Evolutionary conservation across 352 stramenopile species (phyloP).

Genomic region (Phytophthora multivora): DNA sequence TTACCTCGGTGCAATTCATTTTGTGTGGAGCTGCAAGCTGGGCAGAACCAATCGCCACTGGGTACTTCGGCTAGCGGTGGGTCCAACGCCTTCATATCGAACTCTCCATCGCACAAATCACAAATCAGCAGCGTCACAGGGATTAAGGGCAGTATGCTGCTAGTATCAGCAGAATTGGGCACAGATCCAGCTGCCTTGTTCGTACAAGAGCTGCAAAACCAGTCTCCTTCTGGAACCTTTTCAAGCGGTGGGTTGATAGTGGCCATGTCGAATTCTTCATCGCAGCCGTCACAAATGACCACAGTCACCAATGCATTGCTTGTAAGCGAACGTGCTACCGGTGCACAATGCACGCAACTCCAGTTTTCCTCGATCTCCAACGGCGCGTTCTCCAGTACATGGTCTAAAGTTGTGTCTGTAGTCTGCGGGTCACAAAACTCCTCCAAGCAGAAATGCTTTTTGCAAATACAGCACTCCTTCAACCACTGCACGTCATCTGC

Average conservation of each 20-base stretch:
- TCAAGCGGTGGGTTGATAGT: conserved; percentile 51
- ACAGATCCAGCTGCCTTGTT: not conserved
- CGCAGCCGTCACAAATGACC: conserved; percentile 75
- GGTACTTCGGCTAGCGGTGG: conserved; percentile 52
- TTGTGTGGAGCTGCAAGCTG: conserved; percentile 16
- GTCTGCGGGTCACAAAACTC: conserved; percentile 44
- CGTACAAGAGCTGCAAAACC: conserved; percentile 37
- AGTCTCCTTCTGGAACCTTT: conserved; percentile 49
- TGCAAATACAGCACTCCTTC: conserved; percentile 37
- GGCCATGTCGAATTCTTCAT: conserved; percentile 69
- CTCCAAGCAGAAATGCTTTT: conserved; percentile 41
- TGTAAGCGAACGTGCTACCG: conserved; percentile 2
- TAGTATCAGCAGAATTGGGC: not conserved
- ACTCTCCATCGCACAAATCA: conserved; percentile 74
- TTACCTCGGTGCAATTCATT: conserved; percentile 2
- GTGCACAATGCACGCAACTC: conserved; percentile 39
- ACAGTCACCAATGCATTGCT: conserved; percentile 25
- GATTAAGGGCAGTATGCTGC: not conserved
- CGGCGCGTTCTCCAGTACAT: conserved; percentile 37
- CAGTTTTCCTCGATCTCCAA: conserved; percentile 41
- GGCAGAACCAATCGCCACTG: conserved; percentile 49
- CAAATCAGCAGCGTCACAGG: conserved; percentile 58
- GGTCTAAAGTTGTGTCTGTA: conserved; percentile 30
- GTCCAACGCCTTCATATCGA: conserved; percentile 51
- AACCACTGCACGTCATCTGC: conserved; percentile 35